Percentiles rank a stretch among this genome's conserved stretches.
phyloP scores from a whole-genome alignment of 768 basidiomycete genomes.

The Paxillus involutus region DNA sequence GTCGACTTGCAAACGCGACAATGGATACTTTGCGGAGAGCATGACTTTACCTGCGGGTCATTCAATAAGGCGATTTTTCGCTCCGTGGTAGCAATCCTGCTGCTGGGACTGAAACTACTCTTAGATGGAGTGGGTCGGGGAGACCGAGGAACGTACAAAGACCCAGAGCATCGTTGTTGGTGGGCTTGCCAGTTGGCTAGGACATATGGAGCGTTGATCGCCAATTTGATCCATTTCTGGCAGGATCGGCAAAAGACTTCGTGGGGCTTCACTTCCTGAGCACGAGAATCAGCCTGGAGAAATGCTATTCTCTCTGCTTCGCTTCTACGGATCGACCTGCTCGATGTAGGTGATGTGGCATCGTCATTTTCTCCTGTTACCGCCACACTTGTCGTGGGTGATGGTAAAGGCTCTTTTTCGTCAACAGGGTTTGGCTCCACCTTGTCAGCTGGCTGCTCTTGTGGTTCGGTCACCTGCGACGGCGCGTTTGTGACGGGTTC shows the following conservation, averaged over 20 bases:
- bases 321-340: conserved; percentile 18
- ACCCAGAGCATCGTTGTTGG: conserved; percentile 44
- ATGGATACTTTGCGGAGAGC: conserved; percentile 43
- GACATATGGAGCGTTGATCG: conserved; percentile 38
- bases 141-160: conserved; percentile 33
- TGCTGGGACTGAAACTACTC: conserved; percentile 45
- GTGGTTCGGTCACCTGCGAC: neutral
- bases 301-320: conserved; percentile 49
- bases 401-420: conserved; percentile 14
- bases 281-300: conserved; percentile 54
- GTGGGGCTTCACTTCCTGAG: conserved; percentile 48
- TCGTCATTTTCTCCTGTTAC: neutral
- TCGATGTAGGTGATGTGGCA: conserved; percentile 3
- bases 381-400: conserved; percentile 4
- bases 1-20: conserved; percentile 52
- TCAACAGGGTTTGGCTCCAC: conserved; percentile 12
- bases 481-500: neutral
- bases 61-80: conserved; percentile 63
- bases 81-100: conserved; percentile 60
- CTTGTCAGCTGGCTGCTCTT: conserved; percentile 8
- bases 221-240: conserved; percentile 60
- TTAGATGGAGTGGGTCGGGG: conserved; percentile 15
- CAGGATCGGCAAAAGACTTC: conserved; percentile 61
- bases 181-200: conserved; percentile 57
- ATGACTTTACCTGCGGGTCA: conserved; percentile 57